Evolutionary conservation across 495 filamentous ascomycete genomes (phyloP).

Genomic region (Melanomma pulvis-pyrius): DNA sequence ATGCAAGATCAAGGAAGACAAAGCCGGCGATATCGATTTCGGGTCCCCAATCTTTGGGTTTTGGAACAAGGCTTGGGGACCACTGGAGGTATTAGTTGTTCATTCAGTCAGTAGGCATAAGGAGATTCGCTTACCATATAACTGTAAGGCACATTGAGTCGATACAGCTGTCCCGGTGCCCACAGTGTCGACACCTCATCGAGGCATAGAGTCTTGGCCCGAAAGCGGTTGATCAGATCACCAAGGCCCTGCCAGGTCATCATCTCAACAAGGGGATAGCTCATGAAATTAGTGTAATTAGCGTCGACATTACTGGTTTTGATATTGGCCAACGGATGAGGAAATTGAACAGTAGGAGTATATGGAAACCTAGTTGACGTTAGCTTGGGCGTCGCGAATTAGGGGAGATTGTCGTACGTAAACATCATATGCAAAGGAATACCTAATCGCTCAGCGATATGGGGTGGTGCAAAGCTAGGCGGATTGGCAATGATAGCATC

Average conservation of each 20-base stretch:
- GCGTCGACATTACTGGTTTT: conserved; percentile 47
- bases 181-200: conserved; percentile 44
- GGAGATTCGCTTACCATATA: conserved; percentile 36
- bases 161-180: conserved; percentile 47
- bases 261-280: conserved; percentile 65
- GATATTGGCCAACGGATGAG: conserved; percentile 50
- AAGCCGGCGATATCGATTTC: conserved; percentile 48
- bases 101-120: not conserved
- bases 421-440: conserved; percentile 50
- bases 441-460: conserved; percentile 48
- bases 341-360: conserved; percentile 44
- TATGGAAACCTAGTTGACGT: conserved; percentile 42
- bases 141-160: conserved; percentile 47
- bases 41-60: conserved; percentile 47
- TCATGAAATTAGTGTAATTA: conserved; percentile 70
- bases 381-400: not conserved
- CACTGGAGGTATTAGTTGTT: conserved; percentile 28
- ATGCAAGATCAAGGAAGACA: conserved; percentile 46
- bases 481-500: conserved; percentile 50
- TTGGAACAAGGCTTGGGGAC: conserved; percentile 46
- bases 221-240: conserved; percentile 45
- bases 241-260: conserved; percentile 50
- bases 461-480: conserved; percentile 45
- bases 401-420: conserved; percentile 33
- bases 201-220: conserved; percentile 41